Evolutionary conservation across 805 yeast genomes (phyloP), one percentile per base, ranked within the genome.

Genomic region (Candida corydali): DNA sequence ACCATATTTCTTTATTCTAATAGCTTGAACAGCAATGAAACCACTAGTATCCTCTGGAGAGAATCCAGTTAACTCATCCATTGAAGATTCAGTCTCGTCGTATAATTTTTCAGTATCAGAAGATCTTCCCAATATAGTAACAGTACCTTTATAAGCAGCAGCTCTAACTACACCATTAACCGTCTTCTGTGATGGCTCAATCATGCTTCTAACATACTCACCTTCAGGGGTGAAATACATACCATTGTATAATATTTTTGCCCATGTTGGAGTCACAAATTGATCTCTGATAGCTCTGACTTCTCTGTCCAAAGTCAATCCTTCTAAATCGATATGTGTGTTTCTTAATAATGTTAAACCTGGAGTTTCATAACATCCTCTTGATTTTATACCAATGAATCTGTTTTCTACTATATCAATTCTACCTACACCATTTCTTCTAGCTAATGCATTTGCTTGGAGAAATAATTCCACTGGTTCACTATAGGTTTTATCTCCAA

Each of bases 361-460:
- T 50, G 98, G 98, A 46, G 98, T 95, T 72, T 93, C 98, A 73
- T 93, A 93, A 75, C 98, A 93, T 42, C 98, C 98, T 76, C 98
- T 87, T 46, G 98, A 89, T 69, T 93, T 93, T 66, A 93, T 84
- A 65, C 98, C 98, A 57, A 93, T 93, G 68, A 93, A 93, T 75
- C 98, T 88, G 77, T 93, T 87, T 73, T 93, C 98, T 49, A 93
- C 98, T 59, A 93, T 93, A 72, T 93, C 98, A 63, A 93, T 84
- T 76, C 98, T 88, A 65, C 98, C 98, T 43, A 93, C 96, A 75
- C 98, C 98, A 64, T 93, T 89, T 75, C 96, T 88, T 79, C 98
- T 89, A 42, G 97, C 98, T 56, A 93, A 74, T 52, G 88, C 80
- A 65, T 93, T 91, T 44, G 96, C 96, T 49, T 88, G 83, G 51